phyloP scores from a whole-genome alignment of 2,329 filamentous ascomycete species.

The Pseudopithomyces maydicus region DNA sequence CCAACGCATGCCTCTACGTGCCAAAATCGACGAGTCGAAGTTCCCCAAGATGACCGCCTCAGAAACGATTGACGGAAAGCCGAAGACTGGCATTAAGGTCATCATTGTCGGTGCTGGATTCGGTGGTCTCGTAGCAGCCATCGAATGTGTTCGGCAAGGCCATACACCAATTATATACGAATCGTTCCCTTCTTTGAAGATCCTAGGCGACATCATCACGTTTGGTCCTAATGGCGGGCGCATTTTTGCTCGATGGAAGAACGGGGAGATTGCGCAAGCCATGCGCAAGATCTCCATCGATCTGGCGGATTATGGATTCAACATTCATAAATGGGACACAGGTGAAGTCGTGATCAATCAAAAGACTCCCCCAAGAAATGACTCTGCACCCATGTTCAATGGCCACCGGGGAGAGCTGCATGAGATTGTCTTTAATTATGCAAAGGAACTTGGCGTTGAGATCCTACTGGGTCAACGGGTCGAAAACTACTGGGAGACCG shows the following conservation, averaged over 20 bases:
- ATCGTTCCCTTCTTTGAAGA: conserved; percentile 61
- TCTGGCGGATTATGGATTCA: conserved; percentile 60
- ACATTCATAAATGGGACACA: conserved; percentile 64
- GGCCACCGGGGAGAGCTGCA: conserved; percentile 67
- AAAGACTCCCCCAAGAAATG: conserved; percentile 48
- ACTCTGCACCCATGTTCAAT: conserved; percentile 61
- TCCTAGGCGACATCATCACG: conserved; percentile 66
- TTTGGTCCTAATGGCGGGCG: conserved; percentile 66
- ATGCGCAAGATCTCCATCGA: conserved; percentile 60
- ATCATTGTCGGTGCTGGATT: conserved; percentile 61
- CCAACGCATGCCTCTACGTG: conserved; percentile 26
- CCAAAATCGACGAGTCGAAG: conserved; percentile 20
- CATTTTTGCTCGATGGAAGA: conserved; percentile 64
- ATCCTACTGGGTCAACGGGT: conserved; percentile 61
- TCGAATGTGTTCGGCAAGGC: conserved; percentile 67
- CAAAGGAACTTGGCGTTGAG: conserved; percentile 59
- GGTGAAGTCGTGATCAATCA: conserved; percentile 67
- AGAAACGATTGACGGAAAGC: conserved; percentile 19
- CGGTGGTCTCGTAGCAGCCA: conserved; percentile 65
- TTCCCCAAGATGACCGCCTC: conserved; percentile 28
- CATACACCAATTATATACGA: conserved; percentile 65
- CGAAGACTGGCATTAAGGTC: conserved; percentile 57
- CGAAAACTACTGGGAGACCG: conserved; percentile 61
- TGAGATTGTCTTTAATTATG: conserved; percentile 63
- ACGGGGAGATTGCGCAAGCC: conserved; percentile 53